Conservation (phyloP, 352 stramenopile genomes). For the Saprolegnia parasitica region DNA sequence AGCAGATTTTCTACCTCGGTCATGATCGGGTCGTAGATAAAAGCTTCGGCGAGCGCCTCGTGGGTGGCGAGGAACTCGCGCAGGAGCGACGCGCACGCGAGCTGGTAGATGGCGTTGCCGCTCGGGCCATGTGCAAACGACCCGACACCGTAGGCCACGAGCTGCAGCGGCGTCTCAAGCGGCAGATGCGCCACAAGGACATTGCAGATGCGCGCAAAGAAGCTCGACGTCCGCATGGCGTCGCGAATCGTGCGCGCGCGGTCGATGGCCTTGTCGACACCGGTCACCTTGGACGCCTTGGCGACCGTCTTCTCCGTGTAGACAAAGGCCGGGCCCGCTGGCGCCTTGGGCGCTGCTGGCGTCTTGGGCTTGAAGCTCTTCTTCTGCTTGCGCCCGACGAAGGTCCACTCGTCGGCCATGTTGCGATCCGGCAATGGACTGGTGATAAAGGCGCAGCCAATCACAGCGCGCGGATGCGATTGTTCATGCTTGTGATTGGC, state of each 20-base stretch:
- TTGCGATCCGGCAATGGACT: no score
- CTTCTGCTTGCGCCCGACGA: slow-evolving; percentile 19
- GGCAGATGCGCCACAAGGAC: not conserved
- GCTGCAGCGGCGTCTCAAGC: not conserved
- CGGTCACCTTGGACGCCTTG: not conserved
- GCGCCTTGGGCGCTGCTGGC: not conserved
- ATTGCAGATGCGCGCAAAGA: not conserved
- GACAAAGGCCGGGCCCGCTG: not conserved
- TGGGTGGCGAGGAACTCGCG: not conserved
- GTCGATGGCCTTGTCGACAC: not conserved
- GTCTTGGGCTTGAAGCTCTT: slow-evolving; percentile 4
- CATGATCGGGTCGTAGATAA: slow-evolving; percentile 80
- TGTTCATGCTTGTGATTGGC: no score
- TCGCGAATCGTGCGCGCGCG: not conserved
- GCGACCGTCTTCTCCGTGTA: not conserved
- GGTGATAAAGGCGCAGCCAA: no score
- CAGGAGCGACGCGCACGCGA: slow-evolving; percentile 58
- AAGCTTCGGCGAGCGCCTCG: not conserved
- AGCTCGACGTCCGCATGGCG: slow-evolving; percentile 1
- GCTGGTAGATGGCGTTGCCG: slow-evolving; percentile 64
- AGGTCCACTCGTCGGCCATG: slow-evolving; percentile 13
- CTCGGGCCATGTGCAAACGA: not conserved
- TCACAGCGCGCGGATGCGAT: no score
- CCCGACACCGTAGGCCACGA: slow-evolving; percentile 16
- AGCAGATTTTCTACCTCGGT: slow-evolving; percentile 42